Base-by-base conservation (phyloP, 2,329 filamentous ascomycete genomes). In the Akanthomyces dipterigenus region DNA sequence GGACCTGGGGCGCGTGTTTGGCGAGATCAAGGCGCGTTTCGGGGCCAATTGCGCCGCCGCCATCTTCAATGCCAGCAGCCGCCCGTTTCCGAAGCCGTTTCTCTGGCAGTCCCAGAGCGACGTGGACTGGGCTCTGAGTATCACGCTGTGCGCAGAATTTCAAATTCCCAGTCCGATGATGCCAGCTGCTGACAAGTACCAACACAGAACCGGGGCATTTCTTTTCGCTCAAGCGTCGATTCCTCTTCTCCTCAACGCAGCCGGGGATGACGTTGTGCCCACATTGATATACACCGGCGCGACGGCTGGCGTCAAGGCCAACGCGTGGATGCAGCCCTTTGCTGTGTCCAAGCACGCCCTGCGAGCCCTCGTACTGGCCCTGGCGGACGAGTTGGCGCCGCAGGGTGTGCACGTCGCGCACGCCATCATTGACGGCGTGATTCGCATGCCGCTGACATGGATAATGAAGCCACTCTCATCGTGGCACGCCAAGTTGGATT, bases 71-170 rank as follows among this genome's bases (percentile, higher is more conserved):
- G 61, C 61, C n/a, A 62, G 61, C 42, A 49, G 54, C 31, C 54
- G 61, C 3, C 61, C 61, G 26, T 62, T 62, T 18, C 61, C 61
- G n/a, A 62, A 62, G 34, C 61, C 61, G n/a, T 62, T 62, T 28
- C 31, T 54, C 20, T 62, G 61, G 61, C 61, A 62, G 20, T 24
- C 61, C 5, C 46, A 53, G 26, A n/a, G 11, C 36, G 61, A 62
- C 14, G 3, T 62, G 2, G 38, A 53, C 7, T 18, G 51, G 14
- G 61, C 54, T 7, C 38, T 62, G 2, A 50, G 48, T 22, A 59
- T 62, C 9, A 62, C 34, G 3, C 48, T 62, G 60, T 62, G 18
- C 3, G 59, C 18, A 54, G 20, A n/a, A 34, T 24, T 22, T 5
- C 11, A n/a, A n/a, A 1, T 6, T 6, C 12, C 43, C 8, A 20